phyloP scores from a whole-genome alignment of 805 yeast species.

The Martiniozyma abietophila region DNA sequence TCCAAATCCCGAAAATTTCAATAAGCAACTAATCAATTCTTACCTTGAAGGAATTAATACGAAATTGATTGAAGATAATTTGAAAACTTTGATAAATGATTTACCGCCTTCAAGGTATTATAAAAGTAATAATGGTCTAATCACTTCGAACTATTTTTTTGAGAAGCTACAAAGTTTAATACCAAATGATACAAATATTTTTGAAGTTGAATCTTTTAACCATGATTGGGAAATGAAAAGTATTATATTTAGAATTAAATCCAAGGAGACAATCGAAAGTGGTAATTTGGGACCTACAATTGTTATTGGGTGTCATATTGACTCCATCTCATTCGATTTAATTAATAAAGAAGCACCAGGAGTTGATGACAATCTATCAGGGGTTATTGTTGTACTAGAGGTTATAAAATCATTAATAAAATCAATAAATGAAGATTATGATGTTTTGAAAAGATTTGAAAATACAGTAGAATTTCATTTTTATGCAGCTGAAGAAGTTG shows the following conservation, averaged over 20 bases:
- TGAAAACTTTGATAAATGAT: slow-evolving; percentile 6
- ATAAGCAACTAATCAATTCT: slow-evolving; percentile 30
- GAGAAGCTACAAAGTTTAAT: slow-evolving; percentile 31
- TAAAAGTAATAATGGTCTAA: slow-evolving; percentile 58
- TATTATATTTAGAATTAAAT: slow-evolving; percentile 50
- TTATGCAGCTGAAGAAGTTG: slow-evolving; percentile 94
- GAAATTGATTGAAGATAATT: slow-evolving; percentile 2
- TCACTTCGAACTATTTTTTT: slow-evolving; percentile 64
- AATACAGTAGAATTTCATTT: slow-evolving; percentile 88
- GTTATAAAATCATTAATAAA: slow-evolving; percentile 52
- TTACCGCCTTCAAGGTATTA: slow-evolving; percentile 57
- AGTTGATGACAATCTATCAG: slow-evolving; percentile 92
- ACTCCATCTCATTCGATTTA: slow-evolving; percentile 64
- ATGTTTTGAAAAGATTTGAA: slow-evolving; percentile 14
- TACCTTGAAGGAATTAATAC: slow-evolving; percentile 7
- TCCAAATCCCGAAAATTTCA: slow-evolving; percentile 39
- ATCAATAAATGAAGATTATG: slow-evolving; percentile 15
- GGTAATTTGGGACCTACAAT: slow-evolving; percentile 40
- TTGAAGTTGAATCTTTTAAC: slow-evolving; percentile 38
- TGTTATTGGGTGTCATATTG: slow-evolving; percentile 85
- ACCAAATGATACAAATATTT: slow-evolving; percentile 15
- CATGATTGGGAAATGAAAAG: slow-evolving; percentile 80
- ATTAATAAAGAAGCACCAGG: slow-evolving; percentile 68
- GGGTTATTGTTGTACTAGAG: slow-evolving; percentile 71
- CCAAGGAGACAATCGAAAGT: too few relatives aligned